Base-by-base conservation (phyloP, 805 yeast species). In the Peterozyma xylosa region DNA sequence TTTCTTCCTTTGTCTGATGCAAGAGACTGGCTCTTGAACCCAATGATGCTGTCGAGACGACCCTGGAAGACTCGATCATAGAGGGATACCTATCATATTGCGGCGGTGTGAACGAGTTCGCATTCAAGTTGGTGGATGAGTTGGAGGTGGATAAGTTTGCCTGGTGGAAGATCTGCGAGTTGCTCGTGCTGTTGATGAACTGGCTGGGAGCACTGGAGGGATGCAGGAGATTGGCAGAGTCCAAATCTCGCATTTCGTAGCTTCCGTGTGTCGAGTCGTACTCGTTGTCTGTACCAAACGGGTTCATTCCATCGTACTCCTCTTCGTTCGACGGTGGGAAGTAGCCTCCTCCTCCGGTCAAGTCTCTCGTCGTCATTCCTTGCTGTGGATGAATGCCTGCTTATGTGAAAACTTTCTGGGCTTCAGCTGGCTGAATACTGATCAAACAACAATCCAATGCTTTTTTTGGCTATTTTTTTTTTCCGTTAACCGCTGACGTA, bases 41-140 rank as follows among this genome's bases (percentile, higher is more conserved):
- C 3, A 63, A 47, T 0, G 73, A 68, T 11, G 78, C 70, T 60
- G 68, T 60, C 3, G 86, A 78, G 3, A 75, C 72, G 3, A 76
- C 77, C 49, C 85, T 67, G 13, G 82, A 74, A 3, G 73, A 73
- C 2, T 77, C 74, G 13, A 68, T 62, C 48, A 78, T 67, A 21
- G 77, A 69, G 4, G 91, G 90, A 54, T 82, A 83, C 52, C 89
- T 67, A 58, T 82, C 87, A 53, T 67, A 82, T 44, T 75, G 83
- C 1, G 77, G 67, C 3, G 86, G 82, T 3, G 68, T 56, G 47
- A 54, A 51, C 29, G 33, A 13, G 33, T 32, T 32, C 15, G 34
- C 34, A 9, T 32, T 32, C 34, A 32, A 32, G 15, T 11, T 14
- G 34, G 34, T 32, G 15, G 15, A 32, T 13, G 13, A 11, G 15